Conservation (phyloP, 2,329 filamentous ascomycete species). For the Colletotrichum orbiculare region DNA sequence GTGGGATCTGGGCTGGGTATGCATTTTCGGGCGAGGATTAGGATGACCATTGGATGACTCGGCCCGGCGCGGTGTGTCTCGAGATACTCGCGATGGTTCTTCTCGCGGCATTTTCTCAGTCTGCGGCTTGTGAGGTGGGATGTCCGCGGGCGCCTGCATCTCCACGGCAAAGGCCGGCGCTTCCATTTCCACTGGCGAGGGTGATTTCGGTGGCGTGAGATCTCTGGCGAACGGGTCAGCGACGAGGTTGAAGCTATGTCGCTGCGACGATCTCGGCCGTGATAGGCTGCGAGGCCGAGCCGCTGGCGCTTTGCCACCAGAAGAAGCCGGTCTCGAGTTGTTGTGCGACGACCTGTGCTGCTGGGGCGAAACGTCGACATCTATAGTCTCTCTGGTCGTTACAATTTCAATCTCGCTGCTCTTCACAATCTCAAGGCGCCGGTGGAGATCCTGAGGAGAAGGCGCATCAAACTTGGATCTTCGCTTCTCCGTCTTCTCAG, state of each 20-base stretch:
- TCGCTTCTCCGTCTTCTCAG: conserved; percentile 20
- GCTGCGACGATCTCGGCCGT: conserved; percentile 17
- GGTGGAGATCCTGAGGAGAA: conserved; percentile 27
- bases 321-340: conserved; percentile 13
- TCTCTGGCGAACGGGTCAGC: conserved; percentile 30
- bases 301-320: conserved; percentile 14
- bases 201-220: conserved; percentile 31
- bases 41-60: neutral
- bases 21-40: neutral
- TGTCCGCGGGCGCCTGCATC: conserved; percentile 7
- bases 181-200: conserved; percentile 31
- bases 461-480: conserved; percentile 21
- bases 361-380: conserved; percentile 11
- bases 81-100: neutral
- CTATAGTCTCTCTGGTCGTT: conserved; percentile 7
- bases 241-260: conserved; percentile 33
- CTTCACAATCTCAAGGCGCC: conserved; percentile 33
- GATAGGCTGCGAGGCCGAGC: neutral
- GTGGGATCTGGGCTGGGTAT: neutral
- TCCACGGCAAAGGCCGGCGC: conserved; percentile 15
- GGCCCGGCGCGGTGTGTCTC: neutral
- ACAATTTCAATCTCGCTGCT: conserved; percentile 32
- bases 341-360: conserved; percentile 11
- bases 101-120: neutral
- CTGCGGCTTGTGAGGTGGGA: neutral